Base-by-base conservation (phyloP, 257 asterid species). In the Solanum virginianum region DNA sequence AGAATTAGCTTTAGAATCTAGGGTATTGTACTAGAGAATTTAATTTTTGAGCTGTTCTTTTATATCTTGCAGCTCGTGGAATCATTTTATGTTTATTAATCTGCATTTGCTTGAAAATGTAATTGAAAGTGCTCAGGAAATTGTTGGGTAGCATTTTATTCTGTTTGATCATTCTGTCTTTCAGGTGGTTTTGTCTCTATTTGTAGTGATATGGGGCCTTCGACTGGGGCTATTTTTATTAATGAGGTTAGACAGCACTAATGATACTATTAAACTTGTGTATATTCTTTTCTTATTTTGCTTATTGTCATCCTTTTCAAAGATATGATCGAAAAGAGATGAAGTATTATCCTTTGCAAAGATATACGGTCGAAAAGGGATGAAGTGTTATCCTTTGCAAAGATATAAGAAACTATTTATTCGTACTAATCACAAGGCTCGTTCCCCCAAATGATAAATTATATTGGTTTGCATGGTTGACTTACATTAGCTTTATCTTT, bases 151-250 rank as follows among this genome's bases (percentile, higher is more conserved):
- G 0, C 43, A 82, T 56, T 49, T 63, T 70, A 36, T 57, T 88
- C 85, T 87, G 60, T 57, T 80, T 75, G 80, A 16, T 26, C 12
- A 20, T 70, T 49, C 65, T 65, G 60, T 63, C 85, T 87, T 81
- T 90, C 96, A 95, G 99, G 96, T 95, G 91, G 88, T 93, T 83
- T 82, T 93, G 84, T 90, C 98, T 49, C 29, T 91, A 88, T 94
- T 97, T 82, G 97, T 90, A 24, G 90, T 93, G 80, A 51, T 90
- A 56, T 97, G 99, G 98, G 99, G 99, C 83, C 97, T 95, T 85
- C 98, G 99, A 29, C 90, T 97, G 57, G 98, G 93, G 24, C 24
- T 92, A 22, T 95, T 97, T 88, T 92, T 95, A 45, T 87, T 95
- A 83, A 91, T 95, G 97, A 97, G 99, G 99, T 94, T 62, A 65